Evolutionary conservation across 2,329 filamentous ascomycete genomes (phyloP).

Genomic region (Fusarium guadeloupense): DNA sequence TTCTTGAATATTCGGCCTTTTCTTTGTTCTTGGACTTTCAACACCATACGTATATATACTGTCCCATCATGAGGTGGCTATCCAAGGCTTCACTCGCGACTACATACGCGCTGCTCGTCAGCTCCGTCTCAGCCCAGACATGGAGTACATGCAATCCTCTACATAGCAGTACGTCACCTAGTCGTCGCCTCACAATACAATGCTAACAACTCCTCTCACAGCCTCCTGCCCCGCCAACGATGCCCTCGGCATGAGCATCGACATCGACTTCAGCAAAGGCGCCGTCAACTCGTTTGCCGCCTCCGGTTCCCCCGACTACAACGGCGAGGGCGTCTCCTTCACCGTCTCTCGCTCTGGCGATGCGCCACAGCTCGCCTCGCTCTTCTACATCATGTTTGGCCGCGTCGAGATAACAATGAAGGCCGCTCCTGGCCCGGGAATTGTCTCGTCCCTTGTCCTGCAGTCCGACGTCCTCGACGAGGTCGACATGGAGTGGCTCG

Average conservation of each 20-base stretch:
- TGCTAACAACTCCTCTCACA: constrained; percentile 37
- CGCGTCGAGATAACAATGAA: constrained; percentile 87
- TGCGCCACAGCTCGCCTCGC: constrained; percentile 83
- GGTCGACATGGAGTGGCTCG: constrained; percentile 97
- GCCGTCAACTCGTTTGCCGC: constrained; percentile 80
- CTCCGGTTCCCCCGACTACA: constrained; percentile 76
- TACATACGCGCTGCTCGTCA: constrained; percentile 38
- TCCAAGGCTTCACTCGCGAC: constrained; percentile 29
- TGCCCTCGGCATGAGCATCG: constrained; percentile 83
- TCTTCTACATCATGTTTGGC: constrained; percentile 99
- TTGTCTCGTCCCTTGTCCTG: constrained; percentile 91
- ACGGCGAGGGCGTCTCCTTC: constrained; percentile 79
- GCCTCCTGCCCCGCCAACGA: constrained; percentile 77
- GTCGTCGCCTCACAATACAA: background rate
- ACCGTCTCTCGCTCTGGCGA: constrained; percentile 82
- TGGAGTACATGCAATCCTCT: constrained; percentile 54
- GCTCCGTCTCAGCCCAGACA: constrained; percentile 49
- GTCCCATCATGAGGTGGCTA: constrained; percentile 40
- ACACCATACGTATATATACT: constrained; percentile 13
- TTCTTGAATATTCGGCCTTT: background rate
- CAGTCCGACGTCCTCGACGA: constrained; percentile 94
- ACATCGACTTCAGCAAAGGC: constrained; percentile 84
- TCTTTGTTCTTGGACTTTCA: background rate
- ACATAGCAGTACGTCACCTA: constrained; percentile 44
- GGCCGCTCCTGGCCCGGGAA: constrained; percentile 86